These are phyloP conservation scores for Orbilia javanica DNA, from an alignment of 2,329 filamentous ascomycete genomes.

Conservation along the genomic window DNA sequence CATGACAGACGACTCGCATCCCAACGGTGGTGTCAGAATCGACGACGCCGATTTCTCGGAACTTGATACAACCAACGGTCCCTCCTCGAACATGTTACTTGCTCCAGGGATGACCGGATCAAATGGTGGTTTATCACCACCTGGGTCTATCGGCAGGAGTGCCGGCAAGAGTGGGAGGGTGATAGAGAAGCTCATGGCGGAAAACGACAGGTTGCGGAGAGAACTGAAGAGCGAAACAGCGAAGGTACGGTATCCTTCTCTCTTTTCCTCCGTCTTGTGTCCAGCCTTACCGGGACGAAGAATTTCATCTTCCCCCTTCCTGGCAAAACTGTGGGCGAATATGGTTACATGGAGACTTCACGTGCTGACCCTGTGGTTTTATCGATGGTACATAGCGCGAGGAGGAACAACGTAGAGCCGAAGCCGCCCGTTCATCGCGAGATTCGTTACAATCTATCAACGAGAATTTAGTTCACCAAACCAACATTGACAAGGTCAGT, in stretches of 20 bases:
- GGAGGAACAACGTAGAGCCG: constrained; percentile 62
- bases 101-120: constrained; percentile 19
- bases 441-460: constrained; percentile 63
- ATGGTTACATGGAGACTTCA: constrained; percentile 1
- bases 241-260: constrained; percentile 40
- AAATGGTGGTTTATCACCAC: constrained; percentile 49
- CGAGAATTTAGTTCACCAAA: constrained; percentile 62
- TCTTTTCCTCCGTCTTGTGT: neutral
- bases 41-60: constrained; percentile 46
- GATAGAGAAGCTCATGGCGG: constrained; percentile 83
- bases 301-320: neutral
- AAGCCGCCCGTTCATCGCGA: constrained; percentile 62
- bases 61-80: constrained; percentile 16
- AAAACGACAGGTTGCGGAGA: constrained; percentile 81
- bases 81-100: constrained; percentile 18
- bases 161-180: constrained; percentile 79
- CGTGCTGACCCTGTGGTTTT: constrained; percentile 26
- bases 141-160: constrained; percentile 51
- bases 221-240: constrained; percentile 75
- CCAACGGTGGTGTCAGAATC: constrained; percentile 52
- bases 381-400: constrained; percentile 56
- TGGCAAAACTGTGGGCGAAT: neutral
- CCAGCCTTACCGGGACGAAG: constrained; percentile 2
- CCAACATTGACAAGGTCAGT: constrained; percentile 62
- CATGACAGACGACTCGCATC: constrained; percentile 58